Conservation (phyloP, 306 rosid genomes). For the Quercus variabilis region DNA sequence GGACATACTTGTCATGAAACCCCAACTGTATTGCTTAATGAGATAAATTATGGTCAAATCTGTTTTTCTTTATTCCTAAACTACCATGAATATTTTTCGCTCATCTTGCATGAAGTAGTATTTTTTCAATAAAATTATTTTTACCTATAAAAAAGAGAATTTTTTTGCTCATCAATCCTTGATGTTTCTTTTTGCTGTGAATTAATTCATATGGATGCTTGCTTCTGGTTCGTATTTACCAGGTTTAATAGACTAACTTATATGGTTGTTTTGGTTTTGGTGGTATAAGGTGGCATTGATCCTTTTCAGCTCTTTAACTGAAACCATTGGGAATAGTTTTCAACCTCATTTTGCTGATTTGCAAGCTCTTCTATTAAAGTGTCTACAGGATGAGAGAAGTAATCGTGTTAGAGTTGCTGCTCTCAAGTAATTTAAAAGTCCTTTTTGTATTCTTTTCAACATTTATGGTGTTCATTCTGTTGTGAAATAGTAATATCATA, state of each 20-base stretch:
- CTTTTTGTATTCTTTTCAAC: not conserved
- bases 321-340: slow-evolving; percentile 87
- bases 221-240: not conserved
- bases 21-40: no score
- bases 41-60: no score
- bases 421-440: slow-evolving; percentile 60
- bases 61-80: not conserved
- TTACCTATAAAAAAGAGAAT: no score
- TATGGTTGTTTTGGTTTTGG: slow-evolving; percentile 26
- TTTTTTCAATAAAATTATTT: no score
- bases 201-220: not conserved
- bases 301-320: slow-evolving; percentile 96
- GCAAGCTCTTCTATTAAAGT: slow-evolving; percentile 93
- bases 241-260: slow-evolving; percentile 17
- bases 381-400: slow-evolving; percentile 94
- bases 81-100: not conserved
- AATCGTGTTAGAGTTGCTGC: slow-evolving; percentile 95
- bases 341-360: slow-evolving; percentile 78
- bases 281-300: slow-evolving; percentile 84
- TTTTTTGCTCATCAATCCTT: not conserved
- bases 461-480: not conserved
- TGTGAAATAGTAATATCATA: not conserved
- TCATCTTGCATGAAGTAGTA: no score
- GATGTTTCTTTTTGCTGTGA: not conserved
- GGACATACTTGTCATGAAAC: not conserved